A percentile compares a stretch with the other conserved stretches of the same genome.
Conservation (phyloP, 2,329 filamentous ascomycete species). For the Xylaria sp. region DNA sequence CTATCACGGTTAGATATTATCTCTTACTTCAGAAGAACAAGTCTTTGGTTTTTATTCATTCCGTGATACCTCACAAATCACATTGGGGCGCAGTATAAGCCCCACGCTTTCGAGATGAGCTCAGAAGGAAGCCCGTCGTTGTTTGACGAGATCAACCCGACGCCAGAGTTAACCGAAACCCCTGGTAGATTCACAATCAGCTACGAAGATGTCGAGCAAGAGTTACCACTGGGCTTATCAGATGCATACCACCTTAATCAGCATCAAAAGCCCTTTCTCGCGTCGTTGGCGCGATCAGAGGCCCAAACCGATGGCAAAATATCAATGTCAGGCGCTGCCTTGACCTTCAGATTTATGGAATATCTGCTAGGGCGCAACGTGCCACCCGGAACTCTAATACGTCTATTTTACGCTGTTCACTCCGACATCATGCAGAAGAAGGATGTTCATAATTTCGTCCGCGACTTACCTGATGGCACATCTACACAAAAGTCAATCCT, state of each 20-base stretch:
- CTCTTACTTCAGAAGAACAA: conserved; percentile 2
- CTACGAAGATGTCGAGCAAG: conserved; percentile 26
- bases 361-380: conserved; percentile 25
- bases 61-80: not conserved
- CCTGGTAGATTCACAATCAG: conserved; percentile 27
- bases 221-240: conserved; percentile 21
- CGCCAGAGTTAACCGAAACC: conserved; percentile 24
- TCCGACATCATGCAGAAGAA: conserved; percentile 30
- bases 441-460: conserved; percentile 30
- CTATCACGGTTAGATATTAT: conserved; percentile 1
- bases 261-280: conserved; percentile 23
- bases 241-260: conserved; percentile 26
- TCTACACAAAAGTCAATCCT: conserved; percentile 32
- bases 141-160: conserved; percentile 35
- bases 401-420: conserved; percentile 29
- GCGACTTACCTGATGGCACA: conserved; percentile 18
- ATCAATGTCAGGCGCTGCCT: conserved; percentile 19
- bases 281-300: conserved; percentile 17
- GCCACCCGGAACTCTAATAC: conserved; percentile 20
- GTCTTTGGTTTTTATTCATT: conserved; percentile 6
- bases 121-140: conserved; percentile 31
- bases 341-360: conserved; percentile 31
- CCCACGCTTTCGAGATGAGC: conserved; percentile 22
- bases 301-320: conserved; percentile 9
- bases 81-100: not conserved